phyloP scores from a whole-genome alignment of 768 basidiomycete genomes.

The Piloderma croceum region DNA sequence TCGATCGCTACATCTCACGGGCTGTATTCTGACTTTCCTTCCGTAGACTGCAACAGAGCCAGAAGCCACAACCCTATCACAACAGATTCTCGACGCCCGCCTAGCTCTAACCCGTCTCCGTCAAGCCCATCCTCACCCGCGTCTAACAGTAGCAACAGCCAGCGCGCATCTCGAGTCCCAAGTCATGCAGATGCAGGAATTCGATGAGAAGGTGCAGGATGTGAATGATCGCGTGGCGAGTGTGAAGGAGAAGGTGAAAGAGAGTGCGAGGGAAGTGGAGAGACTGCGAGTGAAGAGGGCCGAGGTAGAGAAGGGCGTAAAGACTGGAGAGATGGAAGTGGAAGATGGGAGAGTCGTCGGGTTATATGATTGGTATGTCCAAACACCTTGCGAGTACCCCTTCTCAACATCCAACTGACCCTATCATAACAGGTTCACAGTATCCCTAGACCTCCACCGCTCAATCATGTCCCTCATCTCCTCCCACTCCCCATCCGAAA shows the following conservation, averaged over 20 bases:
- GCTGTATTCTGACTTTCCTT: background rate
- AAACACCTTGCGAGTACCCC: background rate
- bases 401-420: background rate
- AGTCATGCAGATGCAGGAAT: conserved; percentile 71
- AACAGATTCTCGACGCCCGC: conserved; percentile 79
- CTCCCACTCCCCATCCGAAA: conserved; percentile 59
- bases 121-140: conserved; percentile 73
- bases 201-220: conserved; percentile 58
- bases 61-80: conserved; percentile 58
- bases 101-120: conserved; percentile 75
- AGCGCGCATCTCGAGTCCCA: conserved; percentile 70
- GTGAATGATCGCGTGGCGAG: conserved; percentile 45
- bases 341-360: conserved; percentile 61
- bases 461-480: conserved; percentile 55
- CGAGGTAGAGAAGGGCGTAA: conserved; percentile 66
- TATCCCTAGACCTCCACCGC: conserved; percentile 60
- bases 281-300: conserved; percentile 52
- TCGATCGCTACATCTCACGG: background rate
- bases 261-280: conserved; percentile 50
- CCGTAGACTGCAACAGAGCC: conserved; percentile 55
- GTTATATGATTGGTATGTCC: conserved; percentile 63
- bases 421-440: conserved; percentile 52
- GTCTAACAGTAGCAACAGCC: conserved; percentile 72
- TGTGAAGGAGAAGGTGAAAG: conserved; percentile 60
- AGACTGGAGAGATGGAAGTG: conserved; percentile 45